These are phyloP conservation scores for Golubevia pallescens DNA, from an alignment of 1,284 basidiomycete species.

Conservation along the genomic window DNA sequence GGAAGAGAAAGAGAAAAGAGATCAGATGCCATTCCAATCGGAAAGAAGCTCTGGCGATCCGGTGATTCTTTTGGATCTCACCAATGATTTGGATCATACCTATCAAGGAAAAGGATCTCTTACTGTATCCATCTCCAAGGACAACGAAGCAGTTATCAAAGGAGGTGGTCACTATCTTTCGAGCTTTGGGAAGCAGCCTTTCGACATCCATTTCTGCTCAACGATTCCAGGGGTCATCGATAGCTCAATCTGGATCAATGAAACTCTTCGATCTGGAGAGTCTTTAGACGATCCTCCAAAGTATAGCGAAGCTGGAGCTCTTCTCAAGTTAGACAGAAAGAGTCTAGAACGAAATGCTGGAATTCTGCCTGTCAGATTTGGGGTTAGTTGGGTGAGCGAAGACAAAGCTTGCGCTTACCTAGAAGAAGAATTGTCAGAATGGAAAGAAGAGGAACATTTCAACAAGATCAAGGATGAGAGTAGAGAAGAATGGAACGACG, in stretches of 20 bases:
- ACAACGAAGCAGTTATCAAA: not conserved
- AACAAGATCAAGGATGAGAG: constrained; percentile 2
- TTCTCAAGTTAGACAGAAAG: too few species aligned
- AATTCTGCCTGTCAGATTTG: constrained; percentile 16
- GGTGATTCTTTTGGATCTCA: constrained; percentile 21
- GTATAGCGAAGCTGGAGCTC: too few species aligned
- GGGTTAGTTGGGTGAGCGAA: constrained; percentile 20
- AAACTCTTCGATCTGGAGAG: too few species aligned
- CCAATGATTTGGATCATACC: constrained; percentile 16
- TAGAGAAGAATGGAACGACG: constrained; percentile 16
- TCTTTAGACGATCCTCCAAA: too few species aligned
- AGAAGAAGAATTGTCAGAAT: constrained; percentile 15
- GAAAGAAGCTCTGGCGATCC: constrained; percentile 16
- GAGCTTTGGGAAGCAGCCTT: too few species aligned
- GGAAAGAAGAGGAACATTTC: constrained; percentile 7
- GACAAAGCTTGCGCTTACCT: constrained; percentile 22
- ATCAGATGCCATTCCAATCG: not conserved
- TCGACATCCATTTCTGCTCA: too few species aligned
- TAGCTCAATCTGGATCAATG: too few species aligned
- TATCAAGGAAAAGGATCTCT: constrained; percentile 7
- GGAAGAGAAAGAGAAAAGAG: too few species aligned
- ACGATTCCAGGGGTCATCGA: too few species aligned
- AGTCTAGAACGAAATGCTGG: not conserved
- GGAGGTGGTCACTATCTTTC: too few species aligned
- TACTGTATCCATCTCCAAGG: constrained; percentile 13